phyloP scores from a whole-genome alignment of 2,329 filamentous ascomycete genomes.

The Thielaviopsis punctulata region DNA sequence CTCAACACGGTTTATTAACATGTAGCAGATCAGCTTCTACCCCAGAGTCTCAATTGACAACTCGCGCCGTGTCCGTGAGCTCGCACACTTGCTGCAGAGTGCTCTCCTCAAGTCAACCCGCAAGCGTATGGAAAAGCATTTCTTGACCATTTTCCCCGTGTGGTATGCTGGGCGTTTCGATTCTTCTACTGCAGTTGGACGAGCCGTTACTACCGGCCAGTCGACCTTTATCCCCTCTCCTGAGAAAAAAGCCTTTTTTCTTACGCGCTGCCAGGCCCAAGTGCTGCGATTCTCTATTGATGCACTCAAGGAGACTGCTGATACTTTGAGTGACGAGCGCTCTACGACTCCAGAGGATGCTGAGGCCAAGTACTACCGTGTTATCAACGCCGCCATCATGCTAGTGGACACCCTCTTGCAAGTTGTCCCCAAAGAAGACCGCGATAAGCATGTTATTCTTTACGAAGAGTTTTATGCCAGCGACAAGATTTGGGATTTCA shows the following conservation, averaged over 20 bases:
- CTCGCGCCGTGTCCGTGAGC: conserved; percentile 70
- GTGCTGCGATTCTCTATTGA: conserved; percentile 71
- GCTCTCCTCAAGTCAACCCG: conserved; percentile 45
- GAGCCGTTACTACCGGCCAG: conserved; percentile 62
- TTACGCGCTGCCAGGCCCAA: conserved; percentile 62
- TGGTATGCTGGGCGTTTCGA: conserved; percentile 88
- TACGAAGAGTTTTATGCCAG: conserved; percentile 52
- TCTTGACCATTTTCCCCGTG: conserved; percentile 64
- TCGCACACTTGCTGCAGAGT: conserved; percentile 59
- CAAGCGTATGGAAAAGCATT: conserved; percentile 66
- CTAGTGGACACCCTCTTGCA: conserved; percentile 36
- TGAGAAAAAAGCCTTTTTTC: conserved; percentile 62
- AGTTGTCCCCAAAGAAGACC: conserved; percentile 31
- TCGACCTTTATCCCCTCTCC: conserved; percentile 58
- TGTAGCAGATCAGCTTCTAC: conserved; percentile 57
- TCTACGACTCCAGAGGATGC: conserved; percentile 72
- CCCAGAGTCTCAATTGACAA: conserved; percentile 82
- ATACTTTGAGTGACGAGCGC: conserved; percentile 77
- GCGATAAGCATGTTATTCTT: conserved; percentile 37
- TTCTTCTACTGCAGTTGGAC: conserved; percentile 57
- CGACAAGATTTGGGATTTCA: conserved; percentile 47
- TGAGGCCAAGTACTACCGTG: conserved; percentile 68
- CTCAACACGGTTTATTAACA: neutral
- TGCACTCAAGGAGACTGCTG: conserved; percentile 61
- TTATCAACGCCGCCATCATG: conserved; percentile 39